phyloP scores from a whole-genome alignment of 2,329 filamentous ascomycete genomes.

The Colletotrichum australisinense region DNA sequence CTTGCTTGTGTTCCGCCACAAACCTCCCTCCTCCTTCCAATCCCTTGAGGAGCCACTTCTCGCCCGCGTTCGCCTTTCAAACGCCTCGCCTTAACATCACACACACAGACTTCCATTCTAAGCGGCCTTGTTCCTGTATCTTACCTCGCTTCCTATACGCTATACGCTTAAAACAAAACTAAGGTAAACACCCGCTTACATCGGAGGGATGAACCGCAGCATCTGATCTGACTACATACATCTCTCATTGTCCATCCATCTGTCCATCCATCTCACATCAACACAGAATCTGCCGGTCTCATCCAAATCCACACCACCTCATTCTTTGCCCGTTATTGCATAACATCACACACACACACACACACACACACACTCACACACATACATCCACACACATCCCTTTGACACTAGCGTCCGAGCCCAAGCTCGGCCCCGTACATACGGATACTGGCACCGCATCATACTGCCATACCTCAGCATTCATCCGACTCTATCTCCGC shows the following conservation, averaged over 20 bases:
- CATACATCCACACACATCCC: slow-evolving; percentile 2
- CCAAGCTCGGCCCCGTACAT: slow-evolving; percentile 28
- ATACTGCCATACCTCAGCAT: slow-evolving; percentile 8
- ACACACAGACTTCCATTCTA: not conserved
- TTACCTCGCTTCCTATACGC: not conserved
- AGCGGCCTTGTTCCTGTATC: not conserved
- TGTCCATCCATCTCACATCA: not conserved
- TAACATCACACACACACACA: slow-evolving; percentile 4
- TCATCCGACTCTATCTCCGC: slow-evolving; percentile 32
- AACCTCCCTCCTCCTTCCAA: slow-evolving; percentile 1
- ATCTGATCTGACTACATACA: slow-evolving; percentile 12
- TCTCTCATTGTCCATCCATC: not conserved
- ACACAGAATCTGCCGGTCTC: not conserved
- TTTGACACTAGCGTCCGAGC: slow-evolving; percentile 30
- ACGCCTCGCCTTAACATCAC: not conserved
- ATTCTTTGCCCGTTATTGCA: not conserved
- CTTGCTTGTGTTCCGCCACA: slow-evolving; percentile 28
- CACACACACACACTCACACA: no score
- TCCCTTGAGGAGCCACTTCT: not conserved
- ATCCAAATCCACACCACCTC: not conserved
- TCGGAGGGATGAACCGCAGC: slow-evolving; percentile 14
- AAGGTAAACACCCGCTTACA: slow-evolving; percentile 2
- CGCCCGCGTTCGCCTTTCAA: not conserved
- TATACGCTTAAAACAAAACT: not conserved
- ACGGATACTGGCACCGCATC: slow-evolving; percentile 7